A percentile compares a stretch with the other conserved stretches of the same genome.
Evolutionary conservation across 257 asterid species (phyloP).

Genomic region (Datura wrightii): DNA sequence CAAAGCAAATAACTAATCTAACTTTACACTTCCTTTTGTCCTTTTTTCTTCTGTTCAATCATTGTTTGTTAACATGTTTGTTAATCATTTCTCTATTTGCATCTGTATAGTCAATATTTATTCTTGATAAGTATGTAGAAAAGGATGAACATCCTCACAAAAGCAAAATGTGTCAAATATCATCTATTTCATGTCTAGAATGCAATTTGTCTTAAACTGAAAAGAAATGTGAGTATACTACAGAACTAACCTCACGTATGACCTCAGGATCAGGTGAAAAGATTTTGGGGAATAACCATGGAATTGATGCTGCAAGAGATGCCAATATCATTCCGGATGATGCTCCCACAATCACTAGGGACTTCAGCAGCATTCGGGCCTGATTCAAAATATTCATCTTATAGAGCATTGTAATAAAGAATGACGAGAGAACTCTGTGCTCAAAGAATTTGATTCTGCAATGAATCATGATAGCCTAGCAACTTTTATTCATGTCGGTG

Average conservation of each 20-base stretch:
- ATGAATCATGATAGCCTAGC: not conserved
- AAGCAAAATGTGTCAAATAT: not conserved
- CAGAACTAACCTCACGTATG: conserved; percentile 68
- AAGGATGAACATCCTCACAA: conserved; percentile 9
- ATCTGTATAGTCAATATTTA: not conserved
- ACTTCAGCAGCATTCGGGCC: conserved; percentile 82
- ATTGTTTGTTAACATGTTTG: not conserved
- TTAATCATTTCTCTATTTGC: conserved; percentile 26
- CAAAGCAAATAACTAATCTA: not conserved
- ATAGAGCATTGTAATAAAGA: not conserved
- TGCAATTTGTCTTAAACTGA: not conserved
- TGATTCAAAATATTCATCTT: conserved; percentile 42
- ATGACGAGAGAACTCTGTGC: not conserved
- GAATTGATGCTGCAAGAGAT: conserved; percentile 74
- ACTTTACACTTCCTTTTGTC: not conserved
- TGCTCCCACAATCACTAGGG: conserved; percentile 79
- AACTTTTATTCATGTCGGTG: not conserved
- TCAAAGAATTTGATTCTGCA: not conserved
- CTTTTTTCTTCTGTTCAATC: conserved; percentile 1
- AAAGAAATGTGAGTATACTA: conserved; percentile 22
- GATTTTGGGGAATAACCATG: conserved; percentile 83
- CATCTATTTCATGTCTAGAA: conserved; percentile 1
- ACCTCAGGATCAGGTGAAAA: conserved; percentile 85
- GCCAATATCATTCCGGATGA: conserved; percentile 72
- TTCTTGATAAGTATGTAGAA: not conserved